Percentiles rank a stretch among this genome's conserved stretches.
Evolutionary conservation across 106 monocot genomes (phyloP).

Genomic region (Alisma plantagoaquatica): DNA sequence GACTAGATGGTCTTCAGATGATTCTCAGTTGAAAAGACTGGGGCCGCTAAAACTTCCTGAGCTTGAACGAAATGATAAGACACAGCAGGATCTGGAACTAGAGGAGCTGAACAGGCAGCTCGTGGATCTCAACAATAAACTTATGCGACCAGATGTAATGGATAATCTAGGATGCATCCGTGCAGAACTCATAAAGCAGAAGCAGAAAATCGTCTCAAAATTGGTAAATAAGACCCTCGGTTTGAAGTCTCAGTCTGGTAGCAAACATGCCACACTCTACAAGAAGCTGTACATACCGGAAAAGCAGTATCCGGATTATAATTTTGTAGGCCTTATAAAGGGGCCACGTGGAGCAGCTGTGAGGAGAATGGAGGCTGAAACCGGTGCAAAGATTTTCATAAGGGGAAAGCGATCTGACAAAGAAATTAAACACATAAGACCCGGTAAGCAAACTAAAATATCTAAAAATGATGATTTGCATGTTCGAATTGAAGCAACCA

Average conservation of each 20-base stretch:
- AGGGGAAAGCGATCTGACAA: conserved; percentile 39
- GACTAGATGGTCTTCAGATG: conserved; percentile 15
- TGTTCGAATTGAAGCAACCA: conserved; percentile 42
- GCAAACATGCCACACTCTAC: neutral
- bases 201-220: conserved; percentile 11
- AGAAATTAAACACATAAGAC: too few species aligned
- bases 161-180: neutral
- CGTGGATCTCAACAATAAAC: conserved; percentile 2
- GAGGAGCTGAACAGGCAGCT: conserved; percentile 12
- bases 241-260: neutral
- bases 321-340: conserved; percentile 58
- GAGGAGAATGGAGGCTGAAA: conserved; percentile 53
- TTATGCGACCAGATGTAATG: neutral
- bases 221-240: conserved; percentile 9
- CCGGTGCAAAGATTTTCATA: conserved; percentile 45
- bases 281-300: conserved; percentile 62
- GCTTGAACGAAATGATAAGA: neutral
- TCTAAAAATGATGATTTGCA: conserved; percentile 41
- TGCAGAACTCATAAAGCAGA: conserved; percentile 3
- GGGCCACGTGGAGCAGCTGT: conserved; percentile 55
- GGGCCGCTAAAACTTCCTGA: conserved; percentile 16
- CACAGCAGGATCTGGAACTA: conserved; percentile 1
- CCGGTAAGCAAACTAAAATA: too few species aligned
- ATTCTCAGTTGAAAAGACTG: conserved; percentile 7
- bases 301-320: conserved; percentile 49